Evolutionary conservation across 208 protist genomes (phyloP).

Genomic region (Trichomonas vaginalis): DNA sequence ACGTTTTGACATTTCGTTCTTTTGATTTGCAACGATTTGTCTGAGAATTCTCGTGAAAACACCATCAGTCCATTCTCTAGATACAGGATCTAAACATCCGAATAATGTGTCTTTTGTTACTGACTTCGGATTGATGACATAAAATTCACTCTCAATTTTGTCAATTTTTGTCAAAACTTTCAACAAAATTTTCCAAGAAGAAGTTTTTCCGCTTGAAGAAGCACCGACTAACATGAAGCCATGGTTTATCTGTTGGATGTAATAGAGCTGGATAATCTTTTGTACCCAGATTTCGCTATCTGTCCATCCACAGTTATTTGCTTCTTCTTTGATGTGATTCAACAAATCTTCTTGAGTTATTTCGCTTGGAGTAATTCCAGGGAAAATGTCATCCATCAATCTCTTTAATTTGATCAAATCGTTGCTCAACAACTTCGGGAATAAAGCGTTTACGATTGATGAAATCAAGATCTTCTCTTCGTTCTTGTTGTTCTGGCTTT

Average conservation of each 20-base stretch:
- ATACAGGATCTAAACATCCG: slow-evolving; percentile 77
- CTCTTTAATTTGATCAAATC: slow-evolving; percentile 75
- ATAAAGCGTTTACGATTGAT: slow-evolving; percentile 72
- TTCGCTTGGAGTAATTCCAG: slow-evolving; percentile 39
- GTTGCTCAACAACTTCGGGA: slow-evolving; percentile 86
- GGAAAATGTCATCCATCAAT: slow-evolving; percentile 86
- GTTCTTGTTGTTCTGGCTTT: slow-evolving; percentile 34
- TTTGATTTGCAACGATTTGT: slow-evolving; percentile 72
- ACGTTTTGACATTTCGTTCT: slow-evolving; percentile 50
- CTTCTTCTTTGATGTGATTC: not conserved
- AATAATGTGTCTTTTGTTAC: slow-evolving; percentile 89
- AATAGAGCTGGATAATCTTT: slow-evolving; percentile 86
- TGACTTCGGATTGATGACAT: slow-evolving; percentile 95
- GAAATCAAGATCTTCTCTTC: slow-evolving; percentile 67
- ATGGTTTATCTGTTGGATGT: slow-evolving; percentile 81
- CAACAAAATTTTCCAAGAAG: slow-evolving; percentile 71
- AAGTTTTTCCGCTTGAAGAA: slow-evolving; percentile 83
- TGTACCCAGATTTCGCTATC: slow-evolving; percentile 65
- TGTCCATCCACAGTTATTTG: not conserved
- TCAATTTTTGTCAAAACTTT: slow-evolving; percentile 62
- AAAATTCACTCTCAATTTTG: slow-evolving; percentile 51
- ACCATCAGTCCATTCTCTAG: slow-evolving; percentile 97
- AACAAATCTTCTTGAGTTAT: not conserved
- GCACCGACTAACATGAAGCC: slow-evolving; percentile 98
- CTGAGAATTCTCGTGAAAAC: slow-evolving; percentile 88